phyloP scores from a whole-genome alignment of 306 rosid genomes.

The Pachyrhizus erosus region DNA sequence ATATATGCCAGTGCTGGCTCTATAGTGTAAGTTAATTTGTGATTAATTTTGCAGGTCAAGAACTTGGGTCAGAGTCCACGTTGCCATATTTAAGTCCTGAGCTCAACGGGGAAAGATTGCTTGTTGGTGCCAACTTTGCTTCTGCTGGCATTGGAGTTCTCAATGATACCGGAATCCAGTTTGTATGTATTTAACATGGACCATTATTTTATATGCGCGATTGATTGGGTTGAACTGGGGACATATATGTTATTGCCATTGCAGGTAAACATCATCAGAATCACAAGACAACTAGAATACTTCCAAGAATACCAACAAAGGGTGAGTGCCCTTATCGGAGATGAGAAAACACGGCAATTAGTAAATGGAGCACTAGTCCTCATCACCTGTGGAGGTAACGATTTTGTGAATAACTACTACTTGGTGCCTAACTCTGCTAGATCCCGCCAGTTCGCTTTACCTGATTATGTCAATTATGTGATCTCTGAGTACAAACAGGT shows the following conservation, averaged over 20 bases:
- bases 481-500: conserved; percentile 58
- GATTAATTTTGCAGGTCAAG: conserved; percentile 47
- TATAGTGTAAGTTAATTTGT: background rate
- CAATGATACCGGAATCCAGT: conserved; percentile 67
- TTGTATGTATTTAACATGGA: conserved; percentile 46
- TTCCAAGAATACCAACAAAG: conserved; percentile 59
- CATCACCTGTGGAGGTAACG: conserved; percentile 61
- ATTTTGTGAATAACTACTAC: conserved; percentile 68
- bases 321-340: conserved; percentile 50
- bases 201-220: background rate
- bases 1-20: too few species aligned
- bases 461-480: conserved; percentile 55
- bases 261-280: conserved; percentile 61
- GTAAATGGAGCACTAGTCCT: conserved; percentile 57
- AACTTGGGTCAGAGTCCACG: conserved; percentile 49
- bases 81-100: conserved; percentile 68
- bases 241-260: background rate
- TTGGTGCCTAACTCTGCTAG: conserved; percentile 56
- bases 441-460: conserved; percentile 57
- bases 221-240: background rate
- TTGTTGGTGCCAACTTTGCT: conserved; percentile 72
- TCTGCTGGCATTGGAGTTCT: conserved; percentile 71
- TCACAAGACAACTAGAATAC: conserved; percentile 51
- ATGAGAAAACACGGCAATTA: conserved; percentile 29
- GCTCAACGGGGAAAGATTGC: conserved; percentile 53